These are phyloP conservation scores for Volutella citrinella DNA, from an alignment of 2,329 filamentous ascomycete genomes.

Conservation along the genomic window DNA sequence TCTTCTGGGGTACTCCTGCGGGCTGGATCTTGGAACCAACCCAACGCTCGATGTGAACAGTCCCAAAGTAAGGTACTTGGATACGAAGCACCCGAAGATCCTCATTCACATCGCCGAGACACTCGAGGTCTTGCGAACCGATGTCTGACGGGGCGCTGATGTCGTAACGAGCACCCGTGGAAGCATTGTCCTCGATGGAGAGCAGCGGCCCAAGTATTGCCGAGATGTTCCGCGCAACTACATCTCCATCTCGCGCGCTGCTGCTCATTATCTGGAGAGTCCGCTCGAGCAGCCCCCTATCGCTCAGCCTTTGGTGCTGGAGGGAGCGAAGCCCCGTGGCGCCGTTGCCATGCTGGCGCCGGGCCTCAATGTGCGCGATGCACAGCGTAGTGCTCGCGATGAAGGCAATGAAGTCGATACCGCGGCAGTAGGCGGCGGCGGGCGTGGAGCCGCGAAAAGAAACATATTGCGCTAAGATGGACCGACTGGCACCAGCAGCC, in stretches of 20 bases:
- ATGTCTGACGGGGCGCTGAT: constrained; percentile 14
- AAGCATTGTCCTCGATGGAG: constrained; percentile 38
- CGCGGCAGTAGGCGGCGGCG: constrained; percentile 40
- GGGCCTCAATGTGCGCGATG: constrained; percentile 42
- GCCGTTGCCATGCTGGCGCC: constrained; percentile 14
- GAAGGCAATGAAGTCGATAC: constrained; percentile 48
- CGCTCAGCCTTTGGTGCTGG: constrained; percentile 38
- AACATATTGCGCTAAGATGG: constrained; percentile 46
- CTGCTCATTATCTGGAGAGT: constrained; percentile 34
- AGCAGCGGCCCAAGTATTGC: constrained; percentile 40
- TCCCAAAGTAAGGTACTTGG: too few relatives aligned
- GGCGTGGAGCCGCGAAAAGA: constrained; percentile 39
- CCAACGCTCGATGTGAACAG: too few relatives aligned
- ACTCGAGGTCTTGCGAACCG: constrained; percentile 20
- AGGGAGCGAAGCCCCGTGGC: constrained; percentile 27
- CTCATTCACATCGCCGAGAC: too few relatives aligned
- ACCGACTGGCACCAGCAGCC: constrained; percentile 46
- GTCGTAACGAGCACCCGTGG: constrained; percentile 24
- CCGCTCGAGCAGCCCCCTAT: constrained; percentile 39
- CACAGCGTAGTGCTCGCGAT: constrained; percentile 48
- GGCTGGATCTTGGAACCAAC: too few relatives aligned
- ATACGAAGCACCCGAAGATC: too few relatives aligned
- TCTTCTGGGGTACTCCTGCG: too few relatives aligned
- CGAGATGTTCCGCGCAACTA: constrained; percentile 35
- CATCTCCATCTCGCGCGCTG: constrained; percentile 34